Evolutionary conservation across 75 land plant species (phyloP), one percentile per base, ranked within the genome.

Genomic region (Picea glauca): DNA sequence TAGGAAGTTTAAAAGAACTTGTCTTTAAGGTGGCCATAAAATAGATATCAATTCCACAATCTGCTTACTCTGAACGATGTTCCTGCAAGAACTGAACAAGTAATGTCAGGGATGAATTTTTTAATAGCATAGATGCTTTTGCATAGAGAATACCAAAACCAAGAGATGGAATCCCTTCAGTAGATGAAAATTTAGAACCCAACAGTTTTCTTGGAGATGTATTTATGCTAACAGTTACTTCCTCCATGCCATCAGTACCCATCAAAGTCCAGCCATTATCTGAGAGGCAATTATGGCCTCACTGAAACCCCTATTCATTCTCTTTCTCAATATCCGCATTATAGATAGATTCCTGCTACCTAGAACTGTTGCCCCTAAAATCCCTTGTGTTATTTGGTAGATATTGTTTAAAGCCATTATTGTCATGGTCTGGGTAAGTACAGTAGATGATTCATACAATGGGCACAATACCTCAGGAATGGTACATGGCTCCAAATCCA

Each of bases 41-140:
- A 79, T 94, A 91, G 15, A 89, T 88, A 79, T 90, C 93, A 64
- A 91, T 80, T 14, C 82, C 83, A 72, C 77, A 87, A 74, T 93
- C 93, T 23, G 93, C 96, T 96, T 96, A 95, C 62, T 95, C 96
- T 46, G 96, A 93, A 3, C 96, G 89, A 58, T 95, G 96, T 80
- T 95, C 98, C 63, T 93, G 86, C 68, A 95, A 78, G 72, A 93
- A 95, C 0, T 91, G 91, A n/a, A 95, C 88, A 80, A 95, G 88
- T 70, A 92, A 79, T 60, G 96, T 92, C 73, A 96, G 98, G 20
- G 98, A 95, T 4, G 93, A 93, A 88, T 91, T 88, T 79, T 86
- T 88, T 31, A 86, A 75, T 6, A 88, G 43, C 85, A 88, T 80
- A 56, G 88, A 83, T 8, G 85, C 88, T 58, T 83, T 88, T 17